Evolutionary conservation across 805 yeast genomes (phyloP).

Genomic region (Pichia nakasei): DNA sequence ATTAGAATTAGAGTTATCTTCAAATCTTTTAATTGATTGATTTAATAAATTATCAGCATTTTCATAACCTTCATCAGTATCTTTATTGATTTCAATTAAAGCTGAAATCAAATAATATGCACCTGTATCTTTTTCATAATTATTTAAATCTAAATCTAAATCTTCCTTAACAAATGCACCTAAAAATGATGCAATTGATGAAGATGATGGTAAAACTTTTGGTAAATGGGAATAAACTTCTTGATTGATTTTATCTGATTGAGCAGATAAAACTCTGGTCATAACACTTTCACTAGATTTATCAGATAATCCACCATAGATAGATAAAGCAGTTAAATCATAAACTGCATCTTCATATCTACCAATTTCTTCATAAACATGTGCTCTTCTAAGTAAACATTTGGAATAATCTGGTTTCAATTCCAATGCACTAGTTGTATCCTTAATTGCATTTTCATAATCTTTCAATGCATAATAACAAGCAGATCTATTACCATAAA

Average conservation of each 20-base stretch:
- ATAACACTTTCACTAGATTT: constrained; percentile 69
- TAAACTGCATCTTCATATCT: constrained; percentile 77
- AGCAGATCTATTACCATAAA: constrained; percentile 93
- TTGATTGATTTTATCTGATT: constrained; percentile 64
- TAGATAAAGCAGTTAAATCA: constrained; percentile 83
- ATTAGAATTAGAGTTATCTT: constrained; percentile 4
- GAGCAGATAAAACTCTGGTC: constrained; percentile 79
- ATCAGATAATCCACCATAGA: constrained; percentile 71
- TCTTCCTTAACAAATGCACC: constrained; percentile 66
- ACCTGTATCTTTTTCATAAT: constrained; percentile 48
- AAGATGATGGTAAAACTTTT: constrained; percentile 66
- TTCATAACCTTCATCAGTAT: constrained; percentile 52
- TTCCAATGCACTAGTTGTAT: constrained; percentile 77
- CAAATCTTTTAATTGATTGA: constrained; percentile 45
- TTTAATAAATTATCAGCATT: constrained; percentile 49
- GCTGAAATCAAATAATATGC: constrained; percentile 61
- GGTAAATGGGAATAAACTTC: constrained; percentile 43
- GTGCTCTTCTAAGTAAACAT: constrained; percentile 88
- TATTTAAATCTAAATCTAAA: constrained; percentile 35
- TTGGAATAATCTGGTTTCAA: constrained; percentile 86
- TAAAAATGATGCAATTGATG: constrained; percentile 78
- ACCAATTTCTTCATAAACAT: constrained; percentile 78
- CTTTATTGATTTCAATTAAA: constrained; percentile 38
- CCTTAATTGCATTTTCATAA: constrained; percentile 77
- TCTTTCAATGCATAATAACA: constrained; percentile 80